phyloP scores from a whole-genome alignment of 2,329 filamentous ascomycete genomes.

The Fusarium piperis region DNA sequence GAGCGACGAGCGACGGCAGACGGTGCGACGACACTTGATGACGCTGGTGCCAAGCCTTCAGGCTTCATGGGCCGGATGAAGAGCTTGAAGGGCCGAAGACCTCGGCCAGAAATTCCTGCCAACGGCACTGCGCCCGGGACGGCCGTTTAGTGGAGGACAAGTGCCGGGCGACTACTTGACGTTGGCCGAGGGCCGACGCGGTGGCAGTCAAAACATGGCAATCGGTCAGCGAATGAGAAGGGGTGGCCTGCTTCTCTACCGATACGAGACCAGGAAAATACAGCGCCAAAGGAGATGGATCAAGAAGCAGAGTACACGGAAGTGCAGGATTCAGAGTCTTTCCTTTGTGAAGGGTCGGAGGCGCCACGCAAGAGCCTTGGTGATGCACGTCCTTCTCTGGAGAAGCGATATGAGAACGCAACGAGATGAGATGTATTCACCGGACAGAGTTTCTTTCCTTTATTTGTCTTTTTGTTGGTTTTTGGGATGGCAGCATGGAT shows the following conservation, averaged over 20 bases:
- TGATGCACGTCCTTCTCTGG: slow-evolving; percentile 1
- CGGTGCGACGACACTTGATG: slow-evolving; percentile 50
- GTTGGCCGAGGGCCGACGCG: slow-evolving; percentile 24
- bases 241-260: slow-evolving; percentile 4
- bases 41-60: slow-evolving; percentile 58
- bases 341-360: slow-evolving; percentile 26
- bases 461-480: slow-evolving; percentile 20
- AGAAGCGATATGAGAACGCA: slow-evolving; percentile 25
- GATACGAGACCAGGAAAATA: slow-evolving; percentile 37
- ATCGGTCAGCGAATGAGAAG: slow-evolving; percentile 9
- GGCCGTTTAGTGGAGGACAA: slow-evolving; percentile 50
- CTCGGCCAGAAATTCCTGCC: slow-evolving; percentile 50
- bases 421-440: slow-evolving; percentile 22
- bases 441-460: slow-evolving; percentile 12
- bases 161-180: slow-evolving; percentile 34
- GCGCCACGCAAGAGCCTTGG: slow-evolving; percentile 9
- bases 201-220: slow-evolving; percentile 22
- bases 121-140: slow-evolving; percentile 52
- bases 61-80: slow-evolving; percentile 83
- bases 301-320: slow-evolving; percentile 8
- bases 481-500: slow-evolving; percentile 18
- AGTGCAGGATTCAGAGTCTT: slow-evolving; percentile 25
- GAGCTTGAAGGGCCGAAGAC: slow-evolving; percentile 76
- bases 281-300: slow-evolving; percentile 24
- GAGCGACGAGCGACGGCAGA: slow-evolving; percentile 75